Evolutionary conservation across 164 flowering plant genomes (phyloP), one percentile per base, ranked within the genome.

Genomic region (Vitis rotundifolia): DNA sequence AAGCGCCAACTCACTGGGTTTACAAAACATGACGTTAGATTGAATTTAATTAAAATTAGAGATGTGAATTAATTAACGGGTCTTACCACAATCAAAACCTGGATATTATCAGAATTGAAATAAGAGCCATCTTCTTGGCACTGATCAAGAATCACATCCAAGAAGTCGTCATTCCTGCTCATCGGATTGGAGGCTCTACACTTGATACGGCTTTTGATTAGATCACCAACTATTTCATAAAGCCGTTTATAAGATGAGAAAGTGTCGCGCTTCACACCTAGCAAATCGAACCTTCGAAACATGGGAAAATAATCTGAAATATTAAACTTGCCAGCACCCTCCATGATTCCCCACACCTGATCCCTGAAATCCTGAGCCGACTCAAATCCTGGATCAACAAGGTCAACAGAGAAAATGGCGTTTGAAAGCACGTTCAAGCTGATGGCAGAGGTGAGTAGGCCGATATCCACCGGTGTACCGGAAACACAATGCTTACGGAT

Each of bases 321-420:
- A 16, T 63, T 63, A 22, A 44, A 50, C 26, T 48, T 37, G 2
- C 51, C 66, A 8, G 66, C 50, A 14, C n/a, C 51, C 66, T 37
- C 19, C 66, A 63, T 48, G 51, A 63, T 37, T 13, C 66, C 11
- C 51, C 16, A 37, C 19, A 63, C 51, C 29, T 11, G 44, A 2
- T 13, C 66, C 52, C 47, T 63, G 19, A 63, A 47, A 49, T 48
- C 76, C 52, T 16, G 0, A 9, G 62, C 29, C 11, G 14, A 1
- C 1, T 55, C 72, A 1, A 76, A 63, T 9, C 28, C 56, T 5
- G 66, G 66, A 37, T 69, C 74, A 2, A 65, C 73, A 59, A 79
- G 14, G 56, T 82, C 76, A 28, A 71, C 64, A 0, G 83, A 82
- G 60, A 82, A 68, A 11, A 80, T 11, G 1, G 76, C 71, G 68